These are phyloP conservation scores for Scedosporium minutisporum DNA, from an alignment of 2,329 filamentous ascomycete genomes.

Conservation along the genomic window DNA sequence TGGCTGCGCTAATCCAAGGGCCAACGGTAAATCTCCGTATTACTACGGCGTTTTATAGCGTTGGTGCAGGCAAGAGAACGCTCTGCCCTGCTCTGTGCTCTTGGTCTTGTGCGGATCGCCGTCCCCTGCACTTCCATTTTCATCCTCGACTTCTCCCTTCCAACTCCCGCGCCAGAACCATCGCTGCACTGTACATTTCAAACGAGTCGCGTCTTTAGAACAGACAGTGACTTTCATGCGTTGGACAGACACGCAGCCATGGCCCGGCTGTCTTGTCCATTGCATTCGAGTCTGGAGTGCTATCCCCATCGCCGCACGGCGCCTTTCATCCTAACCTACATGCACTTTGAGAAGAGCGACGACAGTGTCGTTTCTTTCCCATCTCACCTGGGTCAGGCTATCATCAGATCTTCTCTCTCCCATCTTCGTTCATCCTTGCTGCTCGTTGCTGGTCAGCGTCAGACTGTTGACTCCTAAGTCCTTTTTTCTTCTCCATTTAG, in stretches of 20 bases:
- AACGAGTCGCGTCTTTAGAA: constrained; percentile 1
- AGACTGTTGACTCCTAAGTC: neutral
- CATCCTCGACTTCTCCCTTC: neutral
- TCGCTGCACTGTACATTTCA: constrained; percentile 4
- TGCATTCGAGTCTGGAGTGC: neutral
- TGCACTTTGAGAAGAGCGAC: neutral
- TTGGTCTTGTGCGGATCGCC: neutral
- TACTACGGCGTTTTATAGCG: neutral
- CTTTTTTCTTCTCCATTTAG: neutral
- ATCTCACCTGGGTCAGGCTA: neutral
- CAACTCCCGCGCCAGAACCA: neutral
- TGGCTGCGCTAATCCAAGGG: neutral
- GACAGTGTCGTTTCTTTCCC: neutral
- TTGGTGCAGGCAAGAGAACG: neutral
- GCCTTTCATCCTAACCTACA: constrained; percentile 4
- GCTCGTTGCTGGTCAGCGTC: constrained; percentile 3
- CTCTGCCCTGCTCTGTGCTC: neutral
- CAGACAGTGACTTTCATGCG: constrained; percentile 3
- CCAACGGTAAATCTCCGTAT: neutral
- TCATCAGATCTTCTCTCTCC: neutral
- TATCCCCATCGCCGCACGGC: neutral
- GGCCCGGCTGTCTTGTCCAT: neutral
- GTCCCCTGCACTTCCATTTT: neutral
- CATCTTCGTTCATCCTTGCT: neutral
- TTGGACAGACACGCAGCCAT: constrained; percentile 3